Evolutionary conservation across 371 early-diverging fungal species (phyloP).

Genomic region (Apophysomyces trapeziformis): DNA sequence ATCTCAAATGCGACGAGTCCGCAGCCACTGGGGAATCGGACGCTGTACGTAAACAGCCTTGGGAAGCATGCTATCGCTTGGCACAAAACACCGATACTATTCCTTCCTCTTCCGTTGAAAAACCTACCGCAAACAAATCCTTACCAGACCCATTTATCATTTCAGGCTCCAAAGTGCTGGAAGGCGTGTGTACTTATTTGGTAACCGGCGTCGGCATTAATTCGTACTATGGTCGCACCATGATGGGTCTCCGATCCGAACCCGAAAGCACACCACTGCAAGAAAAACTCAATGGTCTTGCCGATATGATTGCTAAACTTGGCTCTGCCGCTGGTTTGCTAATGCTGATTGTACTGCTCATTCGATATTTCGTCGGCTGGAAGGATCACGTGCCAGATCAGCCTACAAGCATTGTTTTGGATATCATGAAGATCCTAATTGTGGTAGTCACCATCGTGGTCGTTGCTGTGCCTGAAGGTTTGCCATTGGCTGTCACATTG

Average conservation of each 20-base stretch:
- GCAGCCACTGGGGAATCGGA: conserved; percentile 94
- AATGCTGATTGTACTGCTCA: conserved; percentile 66
- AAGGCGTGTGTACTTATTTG: conserved; percentile 79
- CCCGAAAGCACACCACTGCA: conserved; percentile 76
- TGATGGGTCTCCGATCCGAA: conserved; percentile 74
- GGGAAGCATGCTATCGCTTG: conserved; percentile 36
- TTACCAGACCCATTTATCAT: conserved; percentile 74
- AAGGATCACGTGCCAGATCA: conserved; percentile 31
- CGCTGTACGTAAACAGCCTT: conserved; percentile 62
- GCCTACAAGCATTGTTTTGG: conserved; percentile 50
- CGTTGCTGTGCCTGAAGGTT: conserved; percentile 85
- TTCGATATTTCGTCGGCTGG: conserved; percentile 64
- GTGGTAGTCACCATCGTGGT: conserved; percentile 75
- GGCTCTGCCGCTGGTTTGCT: conserved; percentile 70
- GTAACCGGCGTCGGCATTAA: conserved; percentile 73
- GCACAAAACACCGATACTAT: too few relatives aligned
- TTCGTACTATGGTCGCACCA: conserved; percentile 78
- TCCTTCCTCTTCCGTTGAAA: too few relatives aligned
- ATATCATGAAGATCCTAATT: conserved; percentile 70
- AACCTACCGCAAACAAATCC: conserved; percentile 19
- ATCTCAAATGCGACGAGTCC: conserved; percentile 88
- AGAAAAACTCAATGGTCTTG: conserved; percentile 67
- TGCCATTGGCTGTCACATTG: conserved; percentile 79
- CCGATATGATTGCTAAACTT: conserved; percentile 73
- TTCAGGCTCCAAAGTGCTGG: conserved; percentile 75